phyloP scores from a whole-genome alignment of 768 basidiomycete genomes.

The Russula sp. region DNA sequence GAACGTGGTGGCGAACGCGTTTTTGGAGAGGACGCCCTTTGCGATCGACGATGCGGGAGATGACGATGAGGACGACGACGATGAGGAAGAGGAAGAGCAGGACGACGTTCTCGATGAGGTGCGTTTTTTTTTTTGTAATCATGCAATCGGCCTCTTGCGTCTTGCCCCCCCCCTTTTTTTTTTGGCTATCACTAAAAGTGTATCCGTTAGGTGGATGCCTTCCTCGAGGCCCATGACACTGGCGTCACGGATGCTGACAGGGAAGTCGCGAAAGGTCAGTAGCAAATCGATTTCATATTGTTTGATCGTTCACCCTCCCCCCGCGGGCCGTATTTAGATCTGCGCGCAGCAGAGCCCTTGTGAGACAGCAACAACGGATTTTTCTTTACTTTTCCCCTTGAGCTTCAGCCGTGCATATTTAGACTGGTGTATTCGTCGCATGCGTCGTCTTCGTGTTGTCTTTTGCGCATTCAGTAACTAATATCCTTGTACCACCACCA shows the following conservation, averaged over 20 bases:
- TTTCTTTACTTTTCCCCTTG: too few species aligned
- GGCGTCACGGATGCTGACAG: slow-evolving; percentile 76
- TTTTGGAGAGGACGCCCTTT: slow-evolving; percentile 90
- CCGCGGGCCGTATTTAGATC: background rate
- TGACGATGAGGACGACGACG: slow-evolving; percentile 61
- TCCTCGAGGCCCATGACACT: slow-evolving; percentile 89
- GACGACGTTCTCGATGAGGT: slow-evolving; percentile 89
- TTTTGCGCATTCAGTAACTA: background rate
- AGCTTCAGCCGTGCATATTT: slow-evolving; percentile 4
- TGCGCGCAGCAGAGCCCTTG: slow-evolving; percentile 8
- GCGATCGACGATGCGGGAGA: slow-evolving; percentile 94
- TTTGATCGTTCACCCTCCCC: background rate
- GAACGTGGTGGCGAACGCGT: slow-evolving; percentile 55
- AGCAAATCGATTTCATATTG: background rate
- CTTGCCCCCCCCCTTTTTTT: background rate
- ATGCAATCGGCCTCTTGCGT: background rate
- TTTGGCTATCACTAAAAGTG: background rate
- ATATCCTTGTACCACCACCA: slow-evolving; percentile 18
- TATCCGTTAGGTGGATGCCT: slow-evolving; percentile 70
- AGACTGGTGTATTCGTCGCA: slow-evolving; percentile 3
- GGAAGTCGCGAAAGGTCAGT: slow-evolving; percentile 65
- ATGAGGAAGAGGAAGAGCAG: slow-evolving; percentile 52
- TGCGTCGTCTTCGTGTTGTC: background rate
- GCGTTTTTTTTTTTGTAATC: slow-evolving; percentile 19
- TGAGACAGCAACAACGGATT: background rate